Percentiles rank a stretch among this genome's conserved stretches.
Conservation (phyloP, 108 stramenopile species). For the Bacterosira constricta region DNA sequence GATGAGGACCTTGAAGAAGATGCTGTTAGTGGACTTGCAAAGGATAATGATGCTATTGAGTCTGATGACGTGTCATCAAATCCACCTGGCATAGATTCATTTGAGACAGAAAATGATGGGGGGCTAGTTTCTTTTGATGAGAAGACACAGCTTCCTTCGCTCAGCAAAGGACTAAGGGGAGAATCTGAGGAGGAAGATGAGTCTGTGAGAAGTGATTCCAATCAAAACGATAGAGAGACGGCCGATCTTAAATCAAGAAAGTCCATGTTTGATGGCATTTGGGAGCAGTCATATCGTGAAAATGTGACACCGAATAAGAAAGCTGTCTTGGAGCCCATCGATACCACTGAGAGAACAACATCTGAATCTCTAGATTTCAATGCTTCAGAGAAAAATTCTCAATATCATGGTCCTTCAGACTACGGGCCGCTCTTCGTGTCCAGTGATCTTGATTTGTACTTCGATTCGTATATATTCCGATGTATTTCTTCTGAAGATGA, state of each 20-base stretch:
- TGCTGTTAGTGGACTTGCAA: background rate
- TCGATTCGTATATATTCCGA: slow-evolving; percentile 71
- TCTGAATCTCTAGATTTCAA: slow-evolving; percentile 36
- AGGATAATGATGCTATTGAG: background rate
- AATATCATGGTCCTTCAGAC: slow-evolving; percentile 65
- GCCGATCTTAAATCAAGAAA: slow-evolving; percentile 1
- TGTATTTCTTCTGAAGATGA: slow-evolving; percentile 10
- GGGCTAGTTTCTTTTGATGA: no score
- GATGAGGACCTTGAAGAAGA: background rate
- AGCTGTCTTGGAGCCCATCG: background rate
- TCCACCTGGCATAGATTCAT: no score
- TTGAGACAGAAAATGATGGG: no score
- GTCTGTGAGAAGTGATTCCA: background rate
- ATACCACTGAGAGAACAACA: background rate
- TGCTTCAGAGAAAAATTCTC: slow-evolving; percentile 54
- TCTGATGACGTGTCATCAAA: background rate
- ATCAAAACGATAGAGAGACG: slow-evolving; percentile 2
- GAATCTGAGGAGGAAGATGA: background rate
- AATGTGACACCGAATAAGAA: slow-evolving; percentile 3
- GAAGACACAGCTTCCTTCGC: background rate
- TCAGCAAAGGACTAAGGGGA: background rate
- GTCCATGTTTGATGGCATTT: slow-evolving; percentile 37
- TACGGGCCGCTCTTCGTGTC: slow-evolving; percentile 51
- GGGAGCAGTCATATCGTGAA: slow-evolving; percentile 44
- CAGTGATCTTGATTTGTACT: slow-evolving; percentile 75